Conservation (phyloP, 2,329 filamentous ascomycete species). For the Fusarium dlaminii region DNA sequence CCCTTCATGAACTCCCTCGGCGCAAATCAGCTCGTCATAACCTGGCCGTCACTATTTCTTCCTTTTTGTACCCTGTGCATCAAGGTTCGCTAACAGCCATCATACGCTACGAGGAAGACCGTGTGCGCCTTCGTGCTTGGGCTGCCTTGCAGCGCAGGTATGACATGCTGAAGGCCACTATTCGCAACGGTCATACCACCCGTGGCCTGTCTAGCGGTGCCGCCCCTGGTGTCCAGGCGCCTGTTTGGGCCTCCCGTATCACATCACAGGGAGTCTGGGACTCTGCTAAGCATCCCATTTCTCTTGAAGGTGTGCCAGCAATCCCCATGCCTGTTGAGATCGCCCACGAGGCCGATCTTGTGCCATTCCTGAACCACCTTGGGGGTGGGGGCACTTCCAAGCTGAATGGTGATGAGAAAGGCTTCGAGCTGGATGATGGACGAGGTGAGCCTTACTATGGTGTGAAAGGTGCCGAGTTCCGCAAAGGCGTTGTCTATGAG, state of each 20-base stretch:
- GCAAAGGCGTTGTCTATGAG: slow-evolving; percentile 56
- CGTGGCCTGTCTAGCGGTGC: slow-evolving; percentile 45
- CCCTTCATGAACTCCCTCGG: slow-evolving; percentile 47
- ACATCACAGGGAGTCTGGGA: slow-evolving; percentile 49
- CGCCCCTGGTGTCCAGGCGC: slow-evolving; percentile 45
- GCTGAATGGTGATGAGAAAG: slow-evolving; percentile 36
- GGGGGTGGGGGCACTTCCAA: slow-evolving; percentile 44
- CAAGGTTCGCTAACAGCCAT: slow-evolving; percentile 49
- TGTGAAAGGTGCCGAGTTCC: slow-evolving; percentile 49
- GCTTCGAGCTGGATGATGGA: slow-evolving; percentile 46
- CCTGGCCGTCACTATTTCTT: slow-evolving; percentile 45
- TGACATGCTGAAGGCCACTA: slow-evolving; percentile 47
- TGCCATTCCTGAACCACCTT: slow-evolving; percentile 48
- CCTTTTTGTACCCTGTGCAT: slow-evolving; percentile 48
- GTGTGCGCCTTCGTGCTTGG: slow-evolving; percentile 50
- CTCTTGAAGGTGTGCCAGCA: slow-evolving; percentile 44
- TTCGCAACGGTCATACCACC: slow-evolving; percentile 44
- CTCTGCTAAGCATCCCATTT: slow-evolving; percentile 43
- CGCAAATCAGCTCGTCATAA: slow-evolving; percentile 47
- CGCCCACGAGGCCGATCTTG: slow-evolving; percentile 45
- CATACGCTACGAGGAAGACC: slow-evolving; percentile 51
- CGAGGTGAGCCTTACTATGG: slow-evolving; percentile 51
- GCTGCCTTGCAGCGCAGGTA: slow-evolving; percentile 49
- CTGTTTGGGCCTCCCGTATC: slow-evolving; percentile 48
- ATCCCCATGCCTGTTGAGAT: slow-evolving; percentile 49